phyloP scores from a whole-genome alignment of 345 rosid genomes.

The Arabidopsis arenosa region DNA sequence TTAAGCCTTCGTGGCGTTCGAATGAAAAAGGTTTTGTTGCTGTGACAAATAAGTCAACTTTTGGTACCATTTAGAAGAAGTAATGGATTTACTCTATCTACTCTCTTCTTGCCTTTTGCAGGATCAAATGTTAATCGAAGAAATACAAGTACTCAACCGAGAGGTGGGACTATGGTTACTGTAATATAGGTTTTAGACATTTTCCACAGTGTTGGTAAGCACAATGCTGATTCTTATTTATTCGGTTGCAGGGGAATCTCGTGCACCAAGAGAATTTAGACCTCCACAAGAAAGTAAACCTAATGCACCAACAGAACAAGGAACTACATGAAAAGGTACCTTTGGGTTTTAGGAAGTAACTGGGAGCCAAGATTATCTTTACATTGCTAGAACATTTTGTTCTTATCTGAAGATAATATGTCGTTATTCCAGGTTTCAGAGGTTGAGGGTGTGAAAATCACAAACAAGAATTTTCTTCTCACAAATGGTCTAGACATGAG shows the following conservation, averaged over 20 bases:
- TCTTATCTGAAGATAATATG: constrained; percentile 26
- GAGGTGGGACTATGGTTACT: constrained; percentile 51
- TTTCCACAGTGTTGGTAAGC: background rate
- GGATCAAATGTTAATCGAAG: constrained; percentile 62
- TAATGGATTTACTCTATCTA: background rate
- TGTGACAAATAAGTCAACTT: background rate
- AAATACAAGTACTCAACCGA: constrained; percentile 64
- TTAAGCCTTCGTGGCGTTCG: constrained; percentile 69
- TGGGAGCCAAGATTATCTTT: constrained; percentile 5
- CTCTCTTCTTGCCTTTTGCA: constrained; percentile 40
- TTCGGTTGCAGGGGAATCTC: constrained; percentile 57
- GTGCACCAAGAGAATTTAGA: constrained; percentile 65
- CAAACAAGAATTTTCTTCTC: constrained; percentile 49
- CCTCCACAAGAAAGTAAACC: constrained; percentile 55
- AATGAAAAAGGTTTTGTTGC: constrained; percentile 58
- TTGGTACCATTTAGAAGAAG: background rate
- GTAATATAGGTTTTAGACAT: background rate
- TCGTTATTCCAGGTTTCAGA: constrained; percentile 60
- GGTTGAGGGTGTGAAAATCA: constrained; percentile 57
- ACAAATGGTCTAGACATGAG: constrained; percentile 53
- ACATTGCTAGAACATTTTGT: constrained; percentile 28
- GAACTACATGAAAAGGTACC: constrained; percentile 65
- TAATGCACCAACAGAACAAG: constrained; percentile 57
- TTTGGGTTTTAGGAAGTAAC: background rate
- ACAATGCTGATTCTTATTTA: background rate